Evolutionary conservation across 495 filamentous ascomycete species (phyloP), one percentile per base, ranked within the genome.

Genomic region (Aspergillus ostianus): DNA sequence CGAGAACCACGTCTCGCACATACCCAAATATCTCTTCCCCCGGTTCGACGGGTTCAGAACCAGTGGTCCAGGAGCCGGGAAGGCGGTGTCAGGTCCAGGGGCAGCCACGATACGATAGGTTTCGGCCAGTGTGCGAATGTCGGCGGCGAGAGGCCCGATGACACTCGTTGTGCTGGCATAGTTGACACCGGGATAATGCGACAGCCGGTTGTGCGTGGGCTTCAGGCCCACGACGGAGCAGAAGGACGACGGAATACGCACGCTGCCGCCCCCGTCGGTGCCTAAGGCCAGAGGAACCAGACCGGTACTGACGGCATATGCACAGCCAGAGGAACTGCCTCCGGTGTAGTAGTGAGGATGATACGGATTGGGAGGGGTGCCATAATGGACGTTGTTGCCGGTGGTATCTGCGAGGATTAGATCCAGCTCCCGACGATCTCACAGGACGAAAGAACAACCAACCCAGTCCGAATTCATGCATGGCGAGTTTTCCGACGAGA

Each of bases 221-320:
- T 97, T 97, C 46, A 97, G 82, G 13, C 93, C 93, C 73, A 87
- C 95, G 15, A 91, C 74, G 36, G 92, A 93, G 66, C 90, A 94
- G 72, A 88, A 94, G 20, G 84, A 80, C 0, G 89, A 72, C 0
- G 93, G 93, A 49, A 95, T 84, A 12, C 93, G 84, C 56, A 96
- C 84, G 53, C 85, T 90, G 47, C 93, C 93, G 23, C 93, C 92
- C 8, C 90, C 90, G 67, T 97, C 93, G 2, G 87, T 86, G 29
- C 91, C 93, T 8, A 95, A 74, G 9, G 88, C 85, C 60, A 97
- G 84, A 10, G 91, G 91, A 4, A 93, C 77, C 5, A 96, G 67
- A 1, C 92, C 92, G 2, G 84, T 79, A 6, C 82, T 78, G 32
- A 95, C 84, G 30, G 88, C 84, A 53, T 92, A 95, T 1, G 84